A percentile compares a stretch with the other conserved stretches of the same genome.
Conservation (phyloP, 257 asterid genomes). For the Datura wrightii region DNA sequence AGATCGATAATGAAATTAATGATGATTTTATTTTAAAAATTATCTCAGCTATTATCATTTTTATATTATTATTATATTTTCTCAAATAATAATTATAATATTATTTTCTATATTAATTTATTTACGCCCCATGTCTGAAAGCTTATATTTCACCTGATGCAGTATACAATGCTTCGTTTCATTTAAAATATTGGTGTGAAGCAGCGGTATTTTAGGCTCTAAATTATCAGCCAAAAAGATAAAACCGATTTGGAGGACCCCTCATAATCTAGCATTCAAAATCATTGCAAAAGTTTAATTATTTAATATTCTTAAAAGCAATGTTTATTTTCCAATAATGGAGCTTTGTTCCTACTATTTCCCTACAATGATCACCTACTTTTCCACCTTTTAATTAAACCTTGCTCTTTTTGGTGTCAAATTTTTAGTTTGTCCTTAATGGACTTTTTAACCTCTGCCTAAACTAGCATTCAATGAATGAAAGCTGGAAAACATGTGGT, state of each 20-base stretch:
- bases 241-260: background rate
- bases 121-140: no score
- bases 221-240: background rate
- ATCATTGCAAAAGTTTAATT: conserved; percentile 15
- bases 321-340: background rate
- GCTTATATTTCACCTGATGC: no score
- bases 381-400: conserved; percentile 2
- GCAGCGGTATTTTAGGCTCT: no score
- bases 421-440: background rate
- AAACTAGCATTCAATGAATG: background rate
- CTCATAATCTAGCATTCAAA: conserved; percentile 13
- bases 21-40: no score
- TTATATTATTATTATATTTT: no score
- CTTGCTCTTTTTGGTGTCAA: no score
- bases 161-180: no score
- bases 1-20: no score
- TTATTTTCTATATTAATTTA: no score
- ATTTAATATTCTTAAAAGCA: conserved; percentile 12
- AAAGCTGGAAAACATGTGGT: background rate
- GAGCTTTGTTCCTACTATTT: conserved; percentile 10
- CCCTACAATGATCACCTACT: conserved; percentile 11
- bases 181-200: no score
- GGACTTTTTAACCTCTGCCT: conserved; percentile 12
- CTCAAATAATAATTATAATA: no score
- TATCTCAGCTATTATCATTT: no score